Evolutionary conservation across 768 basidiomycete genomes (phyloP), one percentile per base, ranked within the genome.

Genomic region (Amanita thiersii): DNA sequence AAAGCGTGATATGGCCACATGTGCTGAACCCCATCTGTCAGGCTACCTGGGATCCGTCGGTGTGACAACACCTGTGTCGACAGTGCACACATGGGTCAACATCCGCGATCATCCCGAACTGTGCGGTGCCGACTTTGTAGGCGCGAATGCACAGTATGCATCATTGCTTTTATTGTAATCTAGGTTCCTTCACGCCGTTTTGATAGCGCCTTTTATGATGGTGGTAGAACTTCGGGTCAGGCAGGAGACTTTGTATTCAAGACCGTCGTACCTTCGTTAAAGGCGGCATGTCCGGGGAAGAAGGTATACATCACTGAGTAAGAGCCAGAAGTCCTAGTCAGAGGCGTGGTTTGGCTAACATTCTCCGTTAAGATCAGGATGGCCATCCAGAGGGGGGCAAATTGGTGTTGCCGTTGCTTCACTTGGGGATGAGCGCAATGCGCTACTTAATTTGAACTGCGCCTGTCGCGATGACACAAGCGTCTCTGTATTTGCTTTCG

Each of bases 111-210:
- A 60, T 48, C 56, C 56, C 11, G 49, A 46, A 9, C 53, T 65
- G 15, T 65, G 62, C 43, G 55, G 55, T 18, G 63, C 57, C 5
- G 63, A 65, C 42, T 66, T 64, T 29, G 58, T 59, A 6, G 66
- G 60, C 21, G 64, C 64, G 4, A 68, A 68, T 47, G 63, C 66
- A 1, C 63, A 66, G 63, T 65, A 50, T 35, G 54, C 44, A 11
- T 12, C 5, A 0, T 11, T 28, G 33, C 17, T 36, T 18, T 40
- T 28, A 20, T 9, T 3, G n/a, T 23, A n/a, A 9, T n/a, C 24
- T 5, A 15, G 31, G 6, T 15, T 26, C n/a, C 15, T 33, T 35
- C 2, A 30, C 18, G 25, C 17, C 9, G 29, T 41, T 11, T 4
- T 24, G 14, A 14, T 36, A 66, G 66, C 37, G 62, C 62, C 3